Conservation (phyloP, 106 monocot genomes). For the Agapanthus africanus region DNA sequence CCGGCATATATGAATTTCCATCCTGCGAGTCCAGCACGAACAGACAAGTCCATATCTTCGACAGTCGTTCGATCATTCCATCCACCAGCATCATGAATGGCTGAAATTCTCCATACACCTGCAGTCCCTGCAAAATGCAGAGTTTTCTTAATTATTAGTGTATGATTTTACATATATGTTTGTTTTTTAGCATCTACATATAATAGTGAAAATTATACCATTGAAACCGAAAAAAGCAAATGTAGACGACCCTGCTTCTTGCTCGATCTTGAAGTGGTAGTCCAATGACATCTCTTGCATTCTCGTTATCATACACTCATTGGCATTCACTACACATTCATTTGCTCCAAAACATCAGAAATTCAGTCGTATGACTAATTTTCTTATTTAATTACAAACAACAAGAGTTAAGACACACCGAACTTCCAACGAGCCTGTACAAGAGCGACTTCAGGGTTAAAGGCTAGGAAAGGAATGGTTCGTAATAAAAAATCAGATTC, state of each 20-base stretch:
- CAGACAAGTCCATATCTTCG: slow-evolving; percentile 4
- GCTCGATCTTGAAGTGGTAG: slow-evolving; percentile 22
- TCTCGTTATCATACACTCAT: slow-evolving; percentile 18
- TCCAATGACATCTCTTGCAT: slow-evolving; percentile 26
- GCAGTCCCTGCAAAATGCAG: slow-evolving; percentile 4
- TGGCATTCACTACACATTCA: slow-evolving; percentile 18
- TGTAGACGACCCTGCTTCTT: slow-evolving; percentile 10
- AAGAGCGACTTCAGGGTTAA: slow-evolving; percentile 24
- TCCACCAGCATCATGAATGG: background rate
- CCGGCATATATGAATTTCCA: slow-evolving; percentile 4
- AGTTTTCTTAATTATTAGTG: background rate
- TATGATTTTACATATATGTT: background rate
- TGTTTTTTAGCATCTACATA: background rate
- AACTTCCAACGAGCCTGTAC: slow-evolving; percentile 31
- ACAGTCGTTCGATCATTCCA: slow-evolving; percentile 6
- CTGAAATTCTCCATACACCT: background rate
- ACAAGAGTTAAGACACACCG: no score
- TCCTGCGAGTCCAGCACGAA: background rate
- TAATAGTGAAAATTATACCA: no score
- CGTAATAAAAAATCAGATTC: slow-evolving; percentile 21
- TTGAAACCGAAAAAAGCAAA: slow-evolving; percentile 25
- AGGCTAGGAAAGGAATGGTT: slow-evolving; percentile 22
- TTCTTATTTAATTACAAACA: no score
- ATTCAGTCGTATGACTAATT: no score
- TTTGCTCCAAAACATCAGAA: no score